Evolutionary conservation across 805 yeast species (phyloP), one percentile per base, ranked within the genome.

Genomic region (Pichia californica): DNA sequence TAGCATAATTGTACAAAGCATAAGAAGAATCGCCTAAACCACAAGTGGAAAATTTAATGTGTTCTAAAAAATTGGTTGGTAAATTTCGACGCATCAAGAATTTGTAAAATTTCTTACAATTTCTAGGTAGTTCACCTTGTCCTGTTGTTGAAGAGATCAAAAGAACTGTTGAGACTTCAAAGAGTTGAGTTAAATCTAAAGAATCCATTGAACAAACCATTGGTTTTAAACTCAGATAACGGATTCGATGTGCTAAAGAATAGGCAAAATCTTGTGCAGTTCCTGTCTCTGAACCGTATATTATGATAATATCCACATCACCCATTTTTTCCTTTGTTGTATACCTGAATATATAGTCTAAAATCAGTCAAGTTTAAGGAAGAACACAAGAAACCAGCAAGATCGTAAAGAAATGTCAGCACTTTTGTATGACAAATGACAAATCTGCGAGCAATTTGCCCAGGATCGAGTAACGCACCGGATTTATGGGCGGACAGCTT

Each of bases 11-110:
- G 64, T 78, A 93, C 50, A 83, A 76, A 5, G 94, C 86, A 59
- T 93, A 93, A 1, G 95, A 82, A 0, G 95, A 82, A 61, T 93
- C 98, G 21, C 99, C 99, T 2, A 93, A 64, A 0, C 99, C 99
- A 56, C 93, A 83, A 2, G 88, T 74, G 3, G 91, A 76, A 51
- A 88, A 70, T 15, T 67, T 61, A 10, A 86, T 52, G 56, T 81
- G 85, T 49, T 71, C 71, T 31, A 91, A 64, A 26, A 87, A 64
- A 52, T 77, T 77, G 0, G 51, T 25, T 0, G 67, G 93, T 7
- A 91, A 72, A 50, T 78, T 79, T 57, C 73, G 77, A 57, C 75
- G 77, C 45, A 87, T 73, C 52, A 93, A 61, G 48, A 83, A 78
- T 51, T 73, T 71, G 94, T 96, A 84, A 49, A 91, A 76, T 47